phyloP scores from a whole-genome alignment of 140 eudicot species.

The Flaveria floridana region DNA sequence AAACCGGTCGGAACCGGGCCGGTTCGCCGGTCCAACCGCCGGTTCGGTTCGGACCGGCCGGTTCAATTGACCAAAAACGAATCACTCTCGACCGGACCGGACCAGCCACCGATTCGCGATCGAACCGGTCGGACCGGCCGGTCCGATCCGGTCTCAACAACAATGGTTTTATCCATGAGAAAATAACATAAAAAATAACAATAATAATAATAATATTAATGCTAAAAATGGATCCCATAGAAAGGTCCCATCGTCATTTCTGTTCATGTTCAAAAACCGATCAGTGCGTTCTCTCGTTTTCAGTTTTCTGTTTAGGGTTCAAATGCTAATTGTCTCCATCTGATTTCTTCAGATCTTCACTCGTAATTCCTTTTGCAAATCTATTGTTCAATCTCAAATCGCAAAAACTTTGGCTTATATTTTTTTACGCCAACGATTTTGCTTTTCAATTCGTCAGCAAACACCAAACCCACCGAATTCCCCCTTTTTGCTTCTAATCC shows the following conservation, averaged over 20 bases:
- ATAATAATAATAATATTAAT: no score
- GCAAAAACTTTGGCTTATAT: constrained; percentile 38
- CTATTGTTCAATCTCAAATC: constrained; percentile 19
- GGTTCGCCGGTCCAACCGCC: no score
- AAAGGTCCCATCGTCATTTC: constrained; percentile 22
- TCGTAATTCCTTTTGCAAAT: constrained; percentile 14
- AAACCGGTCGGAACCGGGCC: no score
- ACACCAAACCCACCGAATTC: background rate
- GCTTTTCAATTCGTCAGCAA: constrained; percentile 24
- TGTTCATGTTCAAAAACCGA: constrained; percentile 25
- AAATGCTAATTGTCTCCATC: constrained; percentile 23
- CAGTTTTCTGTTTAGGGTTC: constrained; percentile 26
- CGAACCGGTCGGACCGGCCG: no score
- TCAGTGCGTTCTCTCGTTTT: constrained; percentile 20
- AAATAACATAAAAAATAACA: background rate
- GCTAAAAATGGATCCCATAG: constrained; percentile 15
- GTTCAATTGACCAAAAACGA: no score
- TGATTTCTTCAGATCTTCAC: constrained; percentile 31
- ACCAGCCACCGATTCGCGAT: no score
- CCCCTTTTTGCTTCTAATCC: background rate
- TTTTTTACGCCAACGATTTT: constrained; percentile 42
- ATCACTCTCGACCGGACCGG: no score
- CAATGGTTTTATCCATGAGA: no score
- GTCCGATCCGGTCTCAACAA: no score
- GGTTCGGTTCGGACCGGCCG: no score